phyloP scores from a whole-genome alignment of 1,139 yeast species.

The Geotrichum reessii region DNA sequence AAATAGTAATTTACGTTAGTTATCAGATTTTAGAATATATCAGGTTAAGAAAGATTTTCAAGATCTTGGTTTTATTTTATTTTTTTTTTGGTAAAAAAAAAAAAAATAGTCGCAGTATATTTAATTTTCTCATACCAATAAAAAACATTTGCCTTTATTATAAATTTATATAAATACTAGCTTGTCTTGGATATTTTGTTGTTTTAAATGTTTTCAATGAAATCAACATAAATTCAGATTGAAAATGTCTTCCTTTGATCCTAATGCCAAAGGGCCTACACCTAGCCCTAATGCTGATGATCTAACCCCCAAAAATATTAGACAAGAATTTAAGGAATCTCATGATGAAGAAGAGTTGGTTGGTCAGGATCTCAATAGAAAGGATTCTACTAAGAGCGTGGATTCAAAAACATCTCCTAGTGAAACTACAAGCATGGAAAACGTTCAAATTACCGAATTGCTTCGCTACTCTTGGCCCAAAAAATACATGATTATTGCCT shows the following conservation, averaged over 20 bases:
- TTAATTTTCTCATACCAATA: no score
- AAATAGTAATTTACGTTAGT: no score
- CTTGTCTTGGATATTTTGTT: no score
- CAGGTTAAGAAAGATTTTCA: no score
- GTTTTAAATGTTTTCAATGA: no score
- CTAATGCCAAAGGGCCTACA: not conserved
- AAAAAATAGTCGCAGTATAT: no score
- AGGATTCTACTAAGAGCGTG: not conserved
- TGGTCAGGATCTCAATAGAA: not conserved
- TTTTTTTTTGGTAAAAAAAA: no score
- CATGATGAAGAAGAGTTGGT: not conserved
- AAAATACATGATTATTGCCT: conserved; percentile 24
- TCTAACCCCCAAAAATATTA: not conserved
- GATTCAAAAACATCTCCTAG: not conserved
- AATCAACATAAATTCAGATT: no score
- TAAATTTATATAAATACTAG: no score
- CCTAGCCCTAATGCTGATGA: not conserved
- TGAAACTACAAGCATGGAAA: not conserved
- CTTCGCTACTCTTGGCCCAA: conserved; percentile 22
- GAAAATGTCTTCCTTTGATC: not conserved
- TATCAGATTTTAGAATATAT: no score
- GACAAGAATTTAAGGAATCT: not conserved
- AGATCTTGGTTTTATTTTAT: no score
- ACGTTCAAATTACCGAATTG: not conserved
- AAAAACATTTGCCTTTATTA: no score